Base-by-base conservation (phyloP, 2,329 filamentous ascomycete genomes). In the Cladophialophora yegresii region DNA sequence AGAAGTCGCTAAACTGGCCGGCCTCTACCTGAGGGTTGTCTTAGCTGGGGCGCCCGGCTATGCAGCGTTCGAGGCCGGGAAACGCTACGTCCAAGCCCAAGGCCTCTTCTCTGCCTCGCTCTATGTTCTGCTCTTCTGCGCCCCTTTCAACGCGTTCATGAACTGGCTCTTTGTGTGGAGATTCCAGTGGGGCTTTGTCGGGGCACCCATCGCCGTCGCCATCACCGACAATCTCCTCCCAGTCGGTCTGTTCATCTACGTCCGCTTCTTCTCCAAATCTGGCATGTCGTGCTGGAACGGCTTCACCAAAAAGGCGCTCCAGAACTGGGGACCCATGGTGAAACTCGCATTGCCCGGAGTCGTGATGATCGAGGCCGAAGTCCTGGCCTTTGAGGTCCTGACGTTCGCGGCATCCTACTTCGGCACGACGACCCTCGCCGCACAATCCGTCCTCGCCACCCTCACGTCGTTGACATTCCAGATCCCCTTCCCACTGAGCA, bases 291-390 rank as follows among this genome's bases (percentile, higher is more conserved):
- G 91, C 77, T 95, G 91, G 91, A 89, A 88, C 64, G 91, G 91
- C 1, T 89, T 93, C 75, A 87, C 86, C n/a, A 81, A 77, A 64
- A 85, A 85, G 45, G 88, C 89, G 0, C 81, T 92, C 58, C 79
- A 80, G 36, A 93, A 93, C 73, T 95, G 91, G 91, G 82, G 82
- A 1, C 88, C 89, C 8, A 96, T 96, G 93, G 85, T 98, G 71
- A 86, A 87, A 54, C 87, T 98, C 43, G 92, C 93, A 0, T 80
- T 97, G 12, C 93, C 93, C 0, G 93, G 93, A 1, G 87, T 98
- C 75, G 81, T 96, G 69, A 97, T 97, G 93, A 89, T 98, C 1
- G 88, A 96, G 75, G 92, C 93, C 4, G 93, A 98, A 75, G 96
- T 91, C 79, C 84, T 97, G 10, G 92, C 93, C 6, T 98, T 98